Evolutionary conservation across 805 yeast genomes (phyloP).

Genomic region (Diddensiella caesifluorescens): DNA sequence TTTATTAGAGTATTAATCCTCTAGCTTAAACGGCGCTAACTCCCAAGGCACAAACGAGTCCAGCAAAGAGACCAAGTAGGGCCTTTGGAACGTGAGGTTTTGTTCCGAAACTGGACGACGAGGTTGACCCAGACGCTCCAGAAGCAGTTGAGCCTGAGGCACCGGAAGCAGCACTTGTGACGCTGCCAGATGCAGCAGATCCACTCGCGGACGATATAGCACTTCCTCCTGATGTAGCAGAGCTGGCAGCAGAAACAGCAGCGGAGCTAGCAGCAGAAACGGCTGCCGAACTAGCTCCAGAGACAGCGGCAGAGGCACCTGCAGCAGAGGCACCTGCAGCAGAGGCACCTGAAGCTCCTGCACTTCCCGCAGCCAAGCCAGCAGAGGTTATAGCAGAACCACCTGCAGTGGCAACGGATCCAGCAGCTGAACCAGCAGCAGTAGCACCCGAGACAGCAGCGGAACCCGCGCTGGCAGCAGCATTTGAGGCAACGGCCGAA

Average conservation of each 20-base stretch:
- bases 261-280: conserved; percentile 11
- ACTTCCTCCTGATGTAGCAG: conserved; percentile 16
- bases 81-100: conserved; percentile 12
- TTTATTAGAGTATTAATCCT: not conserved
- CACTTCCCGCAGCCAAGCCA: conserved; percentile 8
- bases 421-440: conserved; percentile 17
- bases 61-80: conserved; percentile 11
- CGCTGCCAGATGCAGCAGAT: conserved; percentile 25
- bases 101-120: conserved; percentile 5
- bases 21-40: conserved; percentile 10
- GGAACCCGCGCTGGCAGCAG: conserved; percentile 16
- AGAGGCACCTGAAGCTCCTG: conserved; percentile 31
- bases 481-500: conserved; percentile 12
- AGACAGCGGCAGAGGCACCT: conserved; percentile 5
- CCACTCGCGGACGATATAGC: conserved; percentile 16
- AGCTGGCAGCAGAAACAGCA: conserved; percentile 15
- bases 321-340: conserved; percentile 34
- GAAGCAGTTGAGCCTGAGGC: conserved; percentile 11
- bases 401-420: conserved; percentile 6
- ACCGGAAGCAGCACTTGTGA: conserved; percentile 30
- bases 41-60: conserved; percentile 15
- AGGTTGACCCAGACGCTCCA: conserved; percentile 5
- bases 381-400: conserved; percentile 11
- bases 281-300: conserved; percentile 6
- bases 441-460: conserved; percentile 16